Conservation (phyloP, 164 flowering plant species). For the Aristolochia californica region DNA sequence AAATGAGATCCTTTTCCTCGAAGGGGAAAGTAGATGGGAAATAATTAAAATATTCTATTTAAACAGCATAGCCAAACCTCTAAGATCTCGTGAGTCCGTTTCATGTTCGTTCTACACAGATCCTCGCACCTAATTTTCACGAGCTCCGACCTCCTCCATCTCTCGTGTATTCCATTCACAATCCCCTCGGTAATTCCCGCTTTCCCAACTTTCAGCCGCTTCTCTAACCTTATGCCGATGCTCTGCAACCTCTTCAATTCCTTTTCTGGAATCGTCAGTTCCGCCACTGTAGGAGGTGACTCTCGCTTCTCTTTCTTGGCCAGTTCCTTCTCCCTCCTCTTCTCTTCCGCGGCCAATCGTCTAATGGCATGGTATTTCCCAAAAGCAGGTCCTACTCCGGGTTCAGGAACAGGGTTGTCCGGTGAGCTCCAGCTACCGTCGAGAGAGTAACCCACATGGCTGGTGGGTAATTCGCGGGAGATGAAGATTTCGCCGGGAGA, state of each 20-base stretch:
- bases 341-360: constrained; percentile 14
- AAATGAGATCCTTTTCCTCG: too few species aligned
- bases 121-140: constrained; percentile 85
- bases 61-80: constrained; percentile 37
- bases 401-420: constrained; percentile 62
- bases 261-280: constrained; percentile 38
- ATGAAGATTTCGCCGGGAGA: constrained; percentile 71
- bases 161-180: constrained; percentile 89
- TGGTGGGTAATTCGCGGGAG: constrained; percentile 37
- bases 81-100: constrained; percentile 82
- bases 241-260: constrained; percentile 61
- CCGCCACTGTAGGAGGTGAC: constrained; percentile 64
- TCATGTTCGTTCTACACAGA: constrained; percentile 73
- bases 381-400: constrained; percentile 56
- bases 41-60: too few species aligned
- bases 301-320: constrained; percentile 12
- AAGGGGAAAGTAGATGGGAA: too few species aligned
- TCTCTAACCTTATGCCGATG: constrained; percentile 44
- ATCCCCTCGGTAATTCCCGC: constrained; percentile 94
- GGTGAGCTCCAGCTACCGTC: constrained; percentile 92
- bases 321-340: constrained; percentile 18
- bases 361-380: constrained; percentile 36
- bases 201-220: constrained; percentile 75
- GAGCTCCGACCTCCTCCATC: constrained; percentile 75
- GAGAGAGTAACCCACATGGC: constrained; percentile 71